Percentiles rank a stretch among this genome's conserved stretches.
phyloP scores from a whole-genome alignment of 2,329 filamentous ascomycete species.

The Sphaceloma murrayae region DNA sequence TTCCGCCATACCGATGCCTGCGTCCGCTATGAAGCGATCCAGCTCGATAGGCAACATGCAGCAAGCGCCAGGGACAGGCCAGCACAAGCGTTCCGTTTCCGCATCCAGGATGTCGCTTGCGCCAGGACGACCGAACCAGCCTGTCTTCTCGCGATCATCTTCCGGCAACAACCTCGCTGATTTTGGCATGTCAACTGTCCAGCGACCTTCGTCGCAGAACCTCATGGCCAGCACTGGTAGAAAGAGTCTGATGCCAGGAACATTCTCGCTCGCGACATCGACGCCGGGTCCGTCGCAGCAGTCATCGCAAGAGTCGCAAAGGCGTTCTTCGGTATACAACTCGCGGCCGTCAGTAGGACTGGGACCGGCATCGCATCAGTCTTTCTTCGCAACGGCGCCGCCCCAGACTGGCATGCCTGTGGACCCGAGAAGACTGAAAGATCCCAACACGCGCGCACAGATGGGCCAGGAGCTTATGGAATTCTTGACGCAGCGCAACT shows the following conservation, averaged over 20 bases:
- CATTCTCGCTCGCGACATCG: conserved; percentile 33
- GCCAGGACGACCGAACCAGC: conserved; percentile 71
- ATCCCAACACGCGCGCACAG: conserved; percentile 66
- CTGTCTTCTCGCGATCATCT: conserved; percentile 74
- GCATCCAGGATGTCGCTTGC: conserved; percentile 79
- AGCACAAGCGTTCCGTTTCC: conserved; percentile 74
- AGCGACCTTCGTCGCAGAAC: conserved; percentile 70
- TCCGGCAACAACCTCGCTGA: conserved; percentile 74
- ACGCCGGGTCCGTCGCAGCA: conserved; percentile 36
- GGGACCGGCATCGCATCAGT: conserved; percentile 62
- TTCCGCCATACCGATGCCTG: conserved; percentile 77
- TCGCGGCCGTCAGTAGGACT: conserved; percentile 53
- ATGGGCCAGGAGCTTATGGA: conserved; percentile 87
- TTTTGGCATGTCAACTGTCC: conserved; percentile 70
- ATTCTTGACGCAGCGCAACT: conserved; percentile 86
- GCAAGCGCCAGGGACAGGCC: conserved; percentile 53
- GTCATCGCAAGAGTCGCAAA: conserved; percentile 48
- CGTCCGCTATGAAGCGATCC: conserved; percentile 88
- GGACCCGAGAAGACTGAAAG: conserved; percentile 78
- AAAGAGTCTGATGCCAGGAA: conserved; percentile 58
- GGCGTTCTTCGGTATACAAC: conserved; percentile 63
- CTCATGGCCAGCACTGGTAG: conserved; percentile 49
- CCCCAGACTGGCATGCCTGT: conserved; percentile 70
- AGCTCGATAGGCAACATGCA: conserved; percentile 63
- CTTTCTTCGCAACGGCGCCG: conserved; percentile 86